These are phyloP conservation scores for Colletotrichum cuscutae DNA, from an alignment of 2,329 filamentous ascomycete genomes.

Conservation along the genomic window DNA sequence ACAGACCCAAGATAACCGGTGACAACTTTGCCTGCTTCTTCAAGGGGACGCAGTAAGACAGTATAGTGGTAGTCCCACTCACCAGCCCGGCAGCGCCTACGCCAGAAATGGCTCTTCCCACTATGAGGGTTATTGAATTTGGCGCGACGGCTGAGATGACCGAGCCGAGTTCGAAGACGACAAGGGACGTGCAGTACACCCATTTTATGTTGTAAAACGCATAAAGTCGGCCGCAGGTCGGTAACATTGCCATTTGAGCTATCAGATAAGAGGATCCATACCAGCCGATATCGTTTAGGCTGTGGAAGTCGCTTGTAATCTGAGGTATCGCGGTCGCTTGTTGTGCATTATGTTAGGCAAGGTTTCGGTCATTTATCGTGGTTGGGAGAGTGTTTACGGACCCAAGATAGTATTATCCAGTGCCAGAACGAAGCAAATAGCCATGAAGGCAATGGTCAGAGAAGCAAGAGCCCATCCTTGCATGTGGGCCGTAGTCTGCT, in stretches of 20 bases:
- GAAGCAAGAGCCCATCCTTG: too few species aligned
- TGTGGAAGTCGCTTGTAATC: conserved; percentile 44
- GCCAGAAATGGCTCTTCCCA: conserved; percentile 33
- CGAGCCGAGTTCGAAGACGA: conserved; percentile 41
- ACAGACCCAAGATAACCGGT: too few species aligned
- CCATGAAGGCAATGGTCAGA: too few species aligned
- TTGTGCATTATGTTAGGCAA: too few species aligned
- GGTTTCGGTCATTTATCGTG: too few species aligned
- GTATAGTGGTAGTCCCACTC: too few species aligned
- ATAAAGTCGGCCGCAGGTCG: conserved; percentile 44
- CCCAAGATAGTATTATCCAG: too few species aligned
- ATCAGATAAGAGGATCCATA: conserved; percentile 44
- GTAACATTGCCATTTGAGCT: conserved; percentile 39
- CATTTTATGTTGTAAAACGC: conserved; percentile 45
- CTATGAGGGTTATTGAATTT: conserved; percentile 32
- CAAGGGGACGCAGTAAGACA: background rate
- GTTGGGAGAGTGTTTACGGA: too few species aligned
- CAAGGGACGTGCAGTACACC: conserved; percentile 39
- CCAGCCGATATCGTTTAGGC: conserved; percentile 48
- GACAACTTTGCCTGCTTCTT: too few species aligned
- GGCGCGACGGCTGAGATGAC: conserved; percentile 39
- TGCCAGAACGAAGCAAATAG: too few species aligned
- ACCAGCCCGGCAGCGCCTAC: background rate
- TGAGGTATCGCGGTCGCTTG: conserved; percentile 40
- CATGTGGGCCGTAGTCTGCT: too few species aligned